A percentile compares a stretch with the other conserved stretches of the same genome.
phyloP scores from a whole-genome alignment of 306 rosid species.

The Cucurbita moschata region DNA sequence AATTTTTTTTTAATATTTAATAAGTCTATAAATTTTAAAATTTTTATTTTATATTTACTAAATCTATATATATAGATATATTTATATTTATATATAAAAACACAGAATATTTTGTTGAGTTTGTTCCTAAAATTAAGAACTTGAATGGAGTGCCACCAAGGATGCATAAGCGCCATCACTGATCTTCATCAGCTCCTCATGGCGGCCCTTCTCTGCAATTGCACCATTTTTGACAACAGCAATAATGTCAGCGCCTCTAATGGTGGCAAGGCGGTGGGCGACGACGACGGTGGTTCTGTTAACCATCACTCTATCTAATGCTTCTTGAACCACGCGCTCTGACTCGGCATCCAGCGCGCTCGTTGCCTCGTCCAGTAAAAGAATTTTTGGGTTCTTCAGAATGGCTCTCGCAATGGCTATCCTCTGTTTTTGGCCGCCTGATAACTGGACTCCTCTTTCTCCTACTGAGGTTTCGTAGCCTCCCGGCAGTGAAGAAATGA shows the following conservation, averaged over 20 bases:
- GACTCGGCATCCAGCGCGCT: slow-evolving; percentile 90
- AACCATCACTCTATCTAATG: slow-evolving; percentile 65
- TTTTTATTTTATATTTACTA: no score
- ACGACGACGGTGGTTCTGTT: slow-evolving; percentile 71
- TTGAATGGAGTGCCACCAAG: slow-evolving; percentile 54
- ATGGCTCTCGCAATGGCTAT: slow-evolving; percentile 83
- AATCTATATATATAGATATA: no score
- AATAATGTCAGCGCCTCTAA: slow-evolving; percentile 57
- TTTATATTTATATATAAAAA: no score
- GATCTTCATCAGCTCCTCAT: slow-evolving; percentile 53
- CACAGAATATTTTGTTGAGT: background rate
- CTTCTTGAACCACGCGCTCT: slow-evolving; percentile 66
- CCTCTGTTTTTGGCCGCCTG: slow-evolving; percentile 90
- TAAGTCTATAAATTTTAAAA: no score
- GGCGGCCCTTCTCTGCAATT: slow-evolving; percentile 71
- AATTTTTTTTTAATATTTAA: no score
- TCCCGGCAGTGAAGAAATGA: slow-evolving; percentile 49
- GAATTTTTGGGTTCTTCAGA: slow-evolving; percentile 60
- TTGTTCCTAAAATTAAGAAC: slow-evolving; percentile 9
- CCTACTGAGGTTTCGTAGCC: slow-evolving; percentile 69
- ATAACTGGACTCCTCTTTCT: slow-evolving; percentile 72
- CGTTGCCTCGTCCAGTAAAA: slow-evolving; percentile 82
- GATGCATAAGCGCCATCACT: slow-evolving; percentile 56
- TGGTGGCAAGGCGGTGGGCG: slow-evolving; percentile 71
- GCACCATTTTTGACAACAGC: slow-evolving; percentile 62